Base-by-base conservation (phyloP, 805 yeast genomes). In the Nematodospora valgi region DNA sequence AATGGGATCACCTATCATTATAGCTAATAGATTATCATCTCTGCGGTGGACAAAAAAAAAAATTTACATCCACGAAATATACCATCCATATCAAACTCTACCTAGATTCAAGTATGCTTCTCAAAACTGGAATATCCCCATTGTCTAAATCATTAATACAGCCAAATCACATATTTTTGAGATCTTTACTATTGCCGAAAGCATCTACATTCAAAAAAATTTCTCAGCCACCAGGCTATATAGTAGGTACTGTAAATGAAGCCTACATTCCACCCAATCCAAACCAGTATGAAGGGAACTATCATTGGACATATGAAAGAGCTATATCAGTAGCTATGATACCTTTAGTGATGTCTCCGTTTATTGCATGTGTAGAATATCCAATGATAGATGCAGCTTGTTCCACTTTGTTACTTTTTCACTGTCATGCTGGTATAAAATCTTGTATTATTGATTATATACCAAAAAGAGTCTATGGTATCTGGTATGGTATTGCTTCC, bases 301-400 rank as follows among this genome's bases (percentile, higher is more conserved):
- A 78, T 58, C 98, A 89, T 68, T 91, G 98, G 98, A 68, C 85
- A n/a, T 80, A 81, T 49, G 98, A 91, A 70, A 77, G 86, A 48
- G 51, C 76, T 4, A 64, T 87, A 23, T 72, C 94, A 3, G 58
- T 82, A 12, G 77, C 81, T 8, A 66, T 89, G 57, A 72, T 87
- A 16, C 98, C 98, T 21, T 65, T 91, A 41, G 71, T 80, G 19
- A 72, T 82, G 25, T 64, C 80, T 15, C 96, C 98, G 15, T 75
- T 88, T 46, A 74, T 82, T 24, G 72, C 82, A 30, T 96, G 95
- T 19, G 75, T 82, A 11, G 74, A 75, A 16, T 61, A 77, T 44
- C 82, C 95, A 9, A 64, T 80, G 15, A 55, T 80, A 22, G 98
- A 93, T 62, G 76, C 94, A 5, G 52, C 78, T 1, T 72, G 87